Percentiles rank a stretch among this genome's conserved stretches.
Evolutionary conservation across 768 basidiomycete species (phyloP).

Genomic region (Agaricus blazei): DNA sequence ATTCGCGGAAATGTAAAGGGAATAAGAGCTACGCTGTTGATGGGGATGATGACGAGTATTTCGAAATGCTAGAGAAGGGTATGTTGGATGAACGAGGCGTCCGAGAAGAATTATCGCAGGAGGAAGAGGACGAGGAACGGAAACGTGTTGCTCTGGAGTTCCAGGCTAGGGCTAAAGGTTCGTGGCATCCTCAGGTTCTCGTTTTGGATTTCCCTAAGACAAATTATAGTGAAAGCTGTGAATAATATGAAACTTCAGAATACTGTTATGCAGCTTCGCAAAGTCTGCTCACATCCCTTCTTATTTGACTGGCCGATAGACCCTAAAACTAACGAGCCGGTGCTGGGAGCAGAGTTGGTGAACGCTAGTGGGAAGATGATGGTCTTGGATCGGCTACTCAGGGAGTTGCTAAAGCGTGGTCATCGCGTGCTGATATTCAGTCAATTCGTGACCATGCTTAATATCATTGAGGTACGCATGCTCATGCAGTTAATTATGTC

Average conservation of each 20-base stretch:
- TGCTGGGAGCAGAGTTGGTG: conserved; percentile 76
- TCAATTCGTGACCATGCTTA: conserved; percentile 95
- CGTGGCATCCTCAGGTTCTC: conserved; percentile 6
- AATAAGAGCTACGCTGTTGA: conserved; percentile 50
- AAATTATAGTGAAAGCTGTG: conserved; percentile 62
- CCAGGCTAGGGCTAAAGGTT: conserved; percentile 56
- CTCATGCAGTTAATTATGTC: background rate
- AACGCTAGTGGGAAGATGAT: conserved; percentile 97
- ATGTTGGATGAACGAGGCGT: conserved; percentile 34
- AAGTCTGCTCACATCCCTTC: conserved; percentile 93
- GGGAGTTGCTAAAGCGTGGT: conserved; percentile 68
- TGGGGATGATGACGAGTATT: conserved; percentile 63
- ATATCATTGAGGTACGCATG: conserved; percentile 78
- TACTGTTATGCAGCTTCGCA: conserved; percentile 93
- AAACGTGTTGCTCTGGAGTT: conserved; percentile 53
- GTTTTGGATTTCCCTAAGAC: too few species aligned
- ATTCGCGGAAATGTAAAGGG: conserved; percentile 26
- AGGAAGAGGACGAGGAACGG: conserved; percentile 39
- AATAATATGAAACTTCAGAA: conserved; percentile 96
- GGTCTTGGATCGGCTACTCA: conserved; percentile 82
- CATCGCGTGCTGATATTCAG: conserved; percentile 89
- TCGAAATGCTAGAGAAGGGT: conserved; percentile 51
- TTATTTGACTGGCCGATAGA: conserved; percentile 82
- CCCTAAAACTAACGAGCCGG: conserved; percentile 49
- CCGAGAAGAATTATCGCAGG: conserved; percentile 22